Evolutionary conservation across 306 rosid genomes (phyloP), one percentile per base, ranked within the genome.

Genomic region (Sicyos baderoa): DNA sequence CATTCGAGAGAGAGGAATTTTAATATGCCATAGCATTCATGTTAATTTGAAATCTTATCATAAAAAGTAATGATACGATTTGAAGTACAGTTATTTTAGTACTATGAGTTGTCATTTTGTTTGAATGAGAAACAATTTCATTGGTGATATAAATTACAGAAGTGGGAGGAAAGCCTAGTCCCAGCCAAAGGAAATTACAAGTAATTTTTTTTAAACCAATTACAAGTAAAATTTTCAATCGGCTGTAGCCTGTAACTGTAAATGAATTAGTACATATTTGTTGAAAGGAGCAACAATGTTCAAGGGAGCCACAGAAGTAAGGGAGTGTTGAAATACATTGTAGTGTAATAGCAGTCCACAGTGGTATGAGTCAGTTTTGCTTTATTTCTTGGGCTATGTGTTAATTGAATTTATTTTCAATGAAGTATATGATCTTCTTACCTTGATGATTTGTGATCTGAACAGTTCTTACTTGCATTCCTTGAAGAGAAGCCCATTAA

Each of bases 401-500:
- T 51, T 69, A 69, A 9, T 61, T 27, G 29, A 45, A 45, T 45
- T 65, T 48, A 5, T 65, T 65, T 16, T 10, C 51, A 52, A 6
- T 54, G 16, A 54, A 14, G 54, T 70, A 21, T 2, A 48, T 48
- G 32, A 57, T 51, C 66, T 37, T 62, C 68, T 72, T 53, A 44
- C 11, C 19, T 44, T 50, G 70, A 76, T 66, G 54, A 8, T 66
- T 75, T 78, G 14, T 84, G 62, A 74, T 78, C 76, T 77, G 35
- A 59, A 76, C 97, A 93, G 99, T 76, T 90, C 80, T 74, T 90
- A 50, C 76, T 50, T 68, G 67, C 73, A 70, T 78, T 86, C 76
- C 84, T 88, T 35, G 75, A 80, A 76, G 83, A 81, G 77, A 85
- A 78, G 76, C 81, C 79, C 48, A 51, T 48, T 73, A 81, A 74